These are phyloP conservation scores for Diaporthe humulicola DNA, from an alignment of 2,329 filamentous ascomycete genomes.

Conservation along the genomic window DNA sequence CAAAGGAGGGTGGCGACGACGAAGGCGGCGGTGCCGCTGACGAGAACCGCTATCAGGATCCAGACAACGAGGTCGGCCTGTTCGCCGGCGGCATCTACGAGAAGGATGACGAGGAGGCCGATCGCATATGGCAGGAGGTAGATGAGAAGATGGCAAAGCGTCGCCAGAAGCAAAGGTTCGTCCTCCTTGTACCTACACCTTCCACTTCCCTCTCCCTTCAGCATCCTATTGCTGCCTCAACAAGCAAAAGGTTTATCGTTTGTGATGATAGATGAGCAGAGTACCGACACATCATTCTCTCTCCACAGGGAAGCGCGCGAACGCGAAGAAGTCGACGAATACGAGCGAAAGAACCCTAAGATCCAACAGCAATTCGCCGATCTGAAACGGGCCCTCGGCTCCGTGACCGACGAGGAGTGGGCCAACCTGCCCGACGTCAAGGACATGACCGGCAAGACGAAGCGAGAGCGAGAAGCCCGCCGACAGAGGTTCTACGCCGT, in stretches of 20 bases:
- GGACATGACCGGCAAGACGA: slow-evolving; percentile 94
- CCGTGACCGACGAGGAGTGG: slow-evolving; percentile 96
- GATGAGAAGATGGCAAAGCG: slow-evolving; percentile 97
- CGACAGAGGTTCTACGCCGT: slow-evolving; percentile 94
- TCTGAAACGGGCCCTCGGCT: slow-evolving; percentile 88
- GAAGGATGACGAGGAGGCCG: slow-evolving; percentile 97
- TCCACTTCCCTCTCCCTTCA: slow-evolving; percentile 44
- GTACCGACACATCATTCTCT: slow-evolving; percentile 77
- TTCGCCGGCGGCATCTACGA: slow-evolving; percentile 98
- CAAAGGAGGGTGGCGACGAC: slow-evolving; percentile 74
- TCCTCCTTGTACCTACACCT: slow-evolving; percentile 51
- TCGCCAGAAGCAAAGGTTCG: slow-evolving; percentile 88
- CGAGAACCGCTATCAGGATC: slow-evolving; percentile 90
- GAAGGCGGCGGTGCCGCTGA: slow-evolving; percentile 60
- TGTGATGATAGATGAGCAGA: slow-evolving; percentile 77
- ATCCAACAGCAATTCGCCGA: slow-evolving; percentile 98
- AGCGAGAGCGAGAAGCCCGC: slow-evolving; percentile 84
- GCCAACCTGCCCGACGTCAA: slow-evolving; percentile 95
- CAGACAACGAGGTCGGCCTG: slow-evolving; percentile 95
- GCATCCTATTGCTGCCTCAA: slow-evolving; percentile 42
- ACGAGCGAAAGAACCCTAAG: slow-evolving; percentile 97
- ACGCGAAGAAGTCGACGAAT: slow-evolving; percentile 89
- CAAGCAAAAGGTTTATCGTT: slow-evolving; percentile 75
- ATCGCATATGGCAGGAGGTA: slow-evolving; percentile 94
- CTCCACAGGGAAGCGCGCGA: slow-evolving; percentile 92